Evolutionary conservation across 164 flowering plant species (phyloP), one percentile per base, ranked within the genome.

Genomic region (Magnolia officinalis): DNA sequence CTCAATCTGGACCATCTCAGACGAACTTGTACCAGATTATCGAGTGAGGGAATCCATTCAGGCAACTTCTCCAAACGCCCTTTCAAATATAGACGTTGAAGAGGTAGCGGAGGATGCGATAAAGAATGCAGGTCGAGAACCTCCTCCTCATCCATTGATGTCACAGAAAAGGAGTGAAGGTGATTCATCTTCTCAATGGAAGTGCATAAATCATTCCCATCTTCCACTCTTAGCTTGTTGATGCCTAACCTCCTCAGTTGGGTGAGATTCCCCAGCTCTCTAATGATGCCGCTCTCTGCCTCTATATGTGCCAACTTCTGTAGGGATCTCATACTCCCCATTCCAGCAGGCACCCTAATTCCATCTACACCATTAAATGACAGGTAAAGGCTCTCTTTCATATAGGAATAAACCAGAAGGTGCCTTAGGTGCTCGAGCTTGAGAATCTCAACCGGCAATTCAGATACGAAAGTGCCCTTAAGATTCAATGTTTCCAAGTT

Each of bases 171-270:
- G 37, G 70, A 49, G 8, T 13, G 67, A 31, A 76, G 78, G 29
- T 59, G 3, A 0, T 9, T 58, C 78, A 76, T 76, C 8, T 70
- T 69, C 10, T 58, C 51, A 20, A 76, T 21, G 7, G 78, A 76
- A 11, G 67, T 7, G 26, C 78, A 69, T 11, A 76, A 63, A 55
- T 68, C 67, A 1, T 4, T 7, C 29, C 78, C 78, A 59, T 52
- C 14, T 76, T 69, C 66, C 5, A n/a, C 59, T 45, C 50, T 52
- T 20, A 76, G 11, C 2, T 70, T 45, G 14, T 0, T 31, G n/a
- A 77, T 50, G 26, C 61, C 71, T 21, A 77, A 20, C 31, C 24
- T 72, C 59, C 79, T 72, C n/a, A 71, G 65, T 65, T 77, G 65
- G 8, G 26, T 77, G 50, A 77, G 20, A 10, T 51, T 71, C 18